Evolutionary conservation across 2,329 filamentous ascomycete species (phyloP), one percentile per base, ranked within the genome.

Genomic region (Calonectria pseudoturangicola): DNA sequence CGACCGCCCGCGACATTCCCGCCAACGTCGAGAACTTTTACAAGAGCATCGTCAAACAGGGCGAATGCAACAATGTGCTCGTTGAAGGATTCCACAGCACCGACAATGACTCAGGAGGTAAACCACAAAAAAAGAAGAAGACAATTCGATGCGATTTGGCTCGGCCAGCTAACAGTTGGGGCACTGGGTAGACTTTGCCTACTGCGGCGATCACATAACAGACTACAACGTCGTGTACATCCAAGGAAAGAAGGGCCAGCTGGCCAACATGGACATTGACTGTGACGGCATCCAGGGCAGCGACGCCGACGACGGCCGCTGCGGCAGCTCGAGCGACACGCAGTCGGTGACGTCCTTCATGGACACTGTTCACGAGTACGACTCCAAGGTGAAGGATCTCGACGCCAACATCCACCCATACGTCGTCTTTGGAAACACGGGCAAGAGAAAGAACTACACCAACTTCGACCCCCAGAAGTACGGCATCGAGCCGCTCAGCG

Each of bases 201-300:
- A 89, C 80, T 89, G 88, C 74, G 87, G 85, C 50, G 87, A 89
- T 72, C 84, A 86, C 67, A 43, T 85, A 16, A 60, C 77, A 21
- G 80, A 85, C 43, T 82, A 82, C 77, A 83, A 84, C 43, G 83
- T 88, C 51, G 81, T 91, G 71, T 91, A 88, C 81, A 79, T 91
- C 16, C 86, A 87, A 70, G 86, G 86, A 54, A 82, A 79, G 3
- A 77, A 80, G 5, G 83, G 83, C 27, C 76, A 84, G 45, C 82
- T 90, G 47, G 86, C 83, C 65, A 87, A 91, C 80, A 90, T 91
- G 87, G 89, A 91, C 75, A 84, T 91, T 67, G 89, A 90, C 82
- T 92, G 90, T 76, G 89, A 92, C 75, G 90, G 90, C 27, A 78
- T 83, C 9, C 85, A 88, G 68, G 80, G 82, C 27, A 83, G 83